These are phyloP conservation scores for Stagonosporopsis tanaceti DNA, from an alignment of 2,329 filamentous ascomycete species.

Conservation along the genomic window DNA sequence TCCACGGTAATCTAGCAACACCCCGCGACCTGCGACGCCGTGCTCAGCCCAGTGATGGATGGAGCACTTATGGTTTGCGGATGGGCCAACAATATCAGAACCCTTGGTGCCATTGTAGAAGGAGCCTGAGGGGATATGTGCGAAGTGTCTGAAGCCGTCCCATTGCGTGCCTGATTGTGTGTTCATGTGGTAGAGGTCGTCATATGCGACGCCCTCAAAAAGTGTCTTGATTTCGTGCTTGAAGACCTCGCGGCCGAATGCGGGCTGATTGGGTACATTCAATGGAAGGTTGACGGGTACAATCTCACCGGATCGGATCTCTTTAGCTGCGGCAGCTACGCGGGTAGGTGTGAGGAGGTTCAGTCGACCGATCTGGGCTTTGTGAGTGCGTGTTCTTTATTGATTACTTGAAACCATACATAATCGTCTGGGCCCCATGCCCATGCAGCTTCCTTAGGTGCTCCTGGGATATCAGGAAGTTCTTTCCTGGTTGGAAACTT, in stretches of 20 bases:
- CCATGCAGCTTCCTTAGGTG: constrained; percentile 66
- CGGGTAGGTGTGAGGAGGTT: constrained; percentile 65
- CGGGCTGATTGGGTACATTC: constrained; percentile 60
- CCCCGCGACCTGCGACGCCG: constrained; percentile 55
- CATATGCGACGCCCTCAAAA: constrained; percentile 48
- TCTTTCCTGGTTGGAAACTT: constrained; percentile 63
- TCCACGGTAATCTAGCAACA: constrained; percentile 55
- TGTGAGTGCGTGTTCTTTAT: not conserved
- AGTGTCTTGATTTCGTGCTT: constrained; percentile 62
- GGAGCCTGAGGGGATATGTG: constrained; percentile 47
- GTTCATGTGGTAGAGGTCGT: constrained; percentile 55
- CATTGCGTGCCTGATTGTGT: constrained; percentile 57
- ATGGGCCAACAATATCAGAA: constrained; percentile 51
- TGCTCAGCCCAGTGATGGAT: constrained; percentile 58
- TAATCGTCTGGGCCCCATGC: constrained; percentile 66
- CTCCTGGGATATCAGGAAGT: constrained; percentile 60
- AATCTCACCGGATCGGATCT: constrained; percentile 65
- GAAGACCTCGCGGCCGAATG: constrained; percentile 62
- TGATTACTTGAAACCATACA: constrained; percentile 37
- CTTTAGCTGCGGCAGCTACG: constrained; percentile 61
- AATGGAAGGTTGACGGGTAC: constrained; percentile 64
- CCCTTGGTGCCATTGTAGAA: constrained; percentile 56
- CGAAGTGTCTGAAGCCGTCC: constrained; percentile 57
- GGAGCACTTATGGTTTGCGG: constrained; percentile 53
- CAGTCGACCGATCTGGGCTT: constrained; percentile 57